Percentiles rank a stretch among this genome's conserved stretches.
Conservation (phyloP, 2,329 filamentous ascomycete species). For the Ampelomyces quisqualis region DNA sequence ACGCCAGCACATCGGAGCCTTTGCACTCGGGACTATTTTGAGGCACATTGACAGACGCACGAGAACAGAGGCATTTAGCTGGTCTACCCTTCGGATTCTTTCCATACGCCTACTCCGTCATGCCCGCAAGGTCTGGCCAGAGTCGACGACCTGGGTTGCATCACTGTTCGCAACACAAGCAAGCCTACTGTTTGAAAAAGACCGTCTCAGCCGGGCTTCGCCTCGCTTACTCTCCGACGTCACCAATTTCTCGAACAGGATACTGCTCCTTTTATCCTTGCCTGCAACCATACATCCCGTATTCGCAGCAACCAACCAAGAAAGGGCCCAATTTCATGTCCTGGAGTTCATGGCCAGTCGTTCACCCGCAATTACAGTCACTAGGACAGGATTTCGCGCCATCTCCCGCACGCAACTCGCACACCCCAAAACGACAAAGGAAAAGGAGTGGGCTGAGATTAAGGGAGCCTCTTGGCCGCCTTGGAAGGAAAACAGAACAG, state of each 20-base stretch:
- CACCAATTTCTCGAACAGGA: conserved; percentile 51
- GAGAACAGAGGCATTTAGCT: conserved; percentile 17
- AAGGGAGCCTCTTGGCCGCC: conserved; percentile 65
- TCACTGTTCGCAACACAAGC: conserved; percentile 30
- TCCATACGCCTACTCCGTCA: conserved; percentile 32
- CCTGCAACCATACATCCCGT: conserved; percentile 54
- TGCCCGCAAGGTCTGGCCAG: conserved; percentile 33
- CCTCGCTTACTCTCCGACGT: conserved; percentile 18
- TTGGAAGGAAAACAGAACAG: conserved; percentile 63
- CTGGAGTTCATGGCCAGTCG: conserved; percentile 59
- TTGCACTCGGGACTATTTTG: conserved; percentile 27
- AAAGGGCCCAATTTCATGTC: conserved; percentile 59
- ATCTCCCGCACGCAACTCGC: conserved; percentile 59
- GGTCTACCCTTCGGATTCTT: conserved; percentile 28
- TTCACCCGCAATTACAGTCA: conserved; percentile 57
- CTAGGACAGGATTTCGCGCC: conserved; percentile 58
- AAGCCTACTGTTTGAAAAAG: conserved; percentile 14
- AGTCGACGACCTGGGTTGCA: conserved; percentile 36
- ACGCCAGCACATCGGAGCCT: conserved; percentile 25
- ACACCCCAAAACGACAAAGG: conserved; percentile 56
- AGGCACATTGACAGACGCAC: conserved; percentile 25
- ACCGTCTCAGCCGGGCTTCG: conserved; percentile 1
- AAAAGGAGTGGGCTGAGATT: conserved; percentile 59
- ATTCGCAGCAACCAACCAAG: conserved; percentile 51
- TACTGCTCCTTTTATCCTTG: conserved; percentile 52